Base-by-base conservation (phyloP, 768 basidiomycete genomes). In the Hemileccinum rubropunctum region DNA sequence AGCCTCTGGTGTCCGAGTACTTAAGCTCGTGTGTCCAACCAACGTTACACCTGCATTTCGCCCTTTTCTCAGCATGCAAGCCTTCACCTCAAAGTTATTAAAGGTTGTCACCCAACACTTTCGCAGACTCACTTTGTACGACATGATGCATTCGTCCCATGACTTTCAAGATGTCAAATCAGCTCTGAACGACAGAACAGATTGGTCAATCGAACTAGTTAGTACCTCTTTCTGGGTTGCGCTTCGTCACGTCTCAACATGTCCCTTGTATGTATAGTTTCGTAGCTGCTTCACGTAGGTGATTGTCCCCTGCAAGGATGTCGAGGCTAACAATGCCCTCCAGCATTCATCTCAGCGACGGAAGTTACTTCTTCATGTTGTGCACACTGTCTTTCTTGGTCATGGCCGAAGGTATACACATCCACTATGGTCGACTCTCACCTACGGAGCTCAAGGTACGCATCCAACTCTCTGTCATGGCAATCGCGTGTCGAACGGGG, bases 141-240 rank as follows among this genome's bases (percentile, higher is more conserved):
- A 62, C 10, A 53, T 42, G 50, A 48, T 63, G 33, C 34, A 1
- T 11, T 46, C 55, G 2, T 63, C 60, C 8, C 18, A 5, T 3
- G 60, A 62, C 47, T 63, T 63, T 39, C 39, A 57, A 34, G 62
- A 63, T 3, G 52, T 63, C 51, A 62, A 37, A 18, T 11, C 6
- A 21, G 43, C 30, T 38, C 37, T 63, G 36, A 50, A 53, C n/a
- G 54, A 57, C 9, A 43, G 60, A 4, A 55, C 33, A 4, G 38
- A 48, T n/a, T 57, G 63, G 57, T 57, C 60, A 3, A 59, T 65
- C 1, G 62, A 65, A 6, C 35, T 62, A 1, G 62, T 63, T 17
- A 54, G 57, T 13, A 23, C 10, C 39, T n/a, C 4, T 30, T 30
- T 30, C 23, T 23, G 3, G 6, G 23, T 23, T 30, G 28, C 11